phyloP scores from a whole-genome alignment of 495 filamentous ascomycete genomes.

The Penicillium argentinense region DNA sequence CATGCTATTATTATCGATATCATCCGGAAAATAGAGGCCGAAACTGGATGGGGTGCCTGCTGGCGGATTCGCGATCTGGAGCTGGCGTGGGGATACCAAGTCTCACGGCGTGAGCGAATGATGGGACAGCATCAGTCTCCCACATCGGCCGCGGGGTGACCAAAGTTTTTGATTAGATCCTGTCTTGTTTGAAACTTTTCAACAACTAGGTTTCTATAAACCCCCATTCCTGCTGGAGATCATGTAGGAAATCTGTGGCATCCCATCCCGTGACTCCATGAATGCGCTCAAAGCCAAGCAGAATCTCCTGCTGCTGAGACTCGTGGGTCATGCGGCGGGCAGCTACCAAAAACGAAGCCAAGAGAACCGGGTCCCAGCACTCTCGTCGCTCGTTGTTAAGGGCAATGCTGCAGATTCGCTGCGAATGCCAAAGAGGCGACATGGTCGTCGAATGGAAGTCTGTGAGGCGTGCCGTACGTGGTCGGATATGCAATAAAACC shows the following conservation, averaged over 20 bases:
- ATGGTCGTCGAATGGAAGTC: conserved; percentile 19
- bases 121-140: conserved; percentile 6
- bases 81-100: conserved; percentile 43
- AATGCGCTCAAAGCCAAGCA: conserved; percentile 29
- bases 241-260: conserved; percentile 15
- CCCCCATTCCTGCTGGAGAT: conserved; percentile 29
- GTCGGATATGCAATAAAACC: conserved; percentile 35
- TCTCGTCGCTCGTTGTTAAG: conserved; percentile 36
- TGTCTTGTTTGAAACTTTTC: neutral
- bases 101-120: conserved; percentile 6
- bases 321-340: conserved; percentile 39
- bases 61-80: conserved; percentile 49
- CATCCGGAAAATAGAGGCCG: conserved; percentile 40
- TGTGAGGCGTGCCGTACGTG: conserved; percentile 28
- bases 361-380: conserved; percentile 37
- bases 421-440: conserved; percentile 40
- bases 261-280: conserved; percentile 34
- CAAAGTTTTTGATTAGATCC: neutral
- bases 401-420: conserved; percentile 38
- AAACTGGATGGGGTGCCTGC: conserved; percentile 46
- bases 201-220: conserved; percentile 19
- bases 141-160: conserved; percentile 10
- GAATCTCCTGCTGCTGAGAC: conserved; percentile 33
- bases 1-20: conserved; percentile 43
- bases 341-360: conserved; percentile 35